Evolutionary conservation across 2,329 filamentous ascomycete species (phyloP).

Genomic region (Xylaria sp.): DNA sequence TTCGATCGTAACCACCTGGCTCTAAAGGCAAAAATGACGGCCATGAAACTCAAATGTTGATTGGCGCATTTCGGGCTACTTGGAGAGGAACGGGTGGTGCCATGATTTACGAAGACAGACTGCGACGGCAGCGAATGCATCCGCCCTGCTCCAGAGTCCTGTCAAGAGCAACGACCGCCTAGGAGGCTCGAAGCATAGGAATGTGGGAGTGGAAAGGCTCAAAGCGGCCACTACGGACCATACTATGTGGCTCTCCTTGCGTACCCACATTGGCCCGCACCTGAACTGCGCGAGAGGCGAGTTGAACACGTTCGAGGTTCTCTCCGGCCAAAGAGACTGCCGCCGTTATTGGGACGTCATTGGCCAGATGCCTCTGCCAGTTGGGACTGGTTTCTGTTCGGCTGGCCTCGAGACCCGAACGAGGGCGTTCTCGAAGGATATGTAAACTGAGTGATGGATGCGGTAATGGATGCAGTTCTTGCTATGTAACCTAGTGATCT

Average conservation of each 20-base stretch:
- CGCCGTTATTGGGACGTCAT: conserved; percentile 23
- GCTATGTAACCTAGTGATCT: conserved; percentile 3
- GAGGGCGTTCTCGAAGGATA: conserved; percentile 28
- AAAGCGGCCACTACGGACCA: neutral
- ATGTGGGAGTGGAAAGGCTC: neutral
- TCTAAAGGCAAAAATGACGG: conserved; percentile 16
- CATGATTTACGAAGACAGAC: conserved; percentile 17
- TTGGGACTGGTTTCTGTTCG: neutral
- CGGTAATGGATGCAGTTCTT: conserved; percentile 13
- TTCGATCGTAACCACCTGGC: conserved; percentile 31
- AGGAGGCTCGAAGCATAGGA: conserved; percentile 12
- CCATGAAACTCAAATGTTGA: conserved; percentile 22
- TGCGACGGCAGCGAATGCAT: conserved; percentile 11
- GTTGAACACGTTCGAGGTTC: conserved; percentile 16
- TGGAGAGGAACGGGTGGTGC: conserved; percentile 16
- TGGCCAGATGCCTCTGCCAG: conserved; percentile 5
- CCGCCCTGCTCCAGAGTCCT: neutral
- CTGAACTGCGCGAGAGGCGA: conserved; percentile 5
- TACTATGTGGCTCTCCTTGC: conserved; percentile 11
- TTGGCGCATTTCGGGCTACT: conserved; percentile 24
- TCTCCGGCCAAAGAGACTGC: conserved; percentile 3
- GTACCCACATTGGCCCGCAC: conserved; percentile 23
- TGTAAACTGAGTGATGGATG: conserved; percentile 13
- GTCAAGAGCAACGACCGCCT: conserved; percentile 4
- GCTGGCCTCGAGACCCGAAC: neutral